phyloP scores from a whole-genome alignment of 176 grass and related monocot genomes.

The Eragrostis curvula region DNA sequence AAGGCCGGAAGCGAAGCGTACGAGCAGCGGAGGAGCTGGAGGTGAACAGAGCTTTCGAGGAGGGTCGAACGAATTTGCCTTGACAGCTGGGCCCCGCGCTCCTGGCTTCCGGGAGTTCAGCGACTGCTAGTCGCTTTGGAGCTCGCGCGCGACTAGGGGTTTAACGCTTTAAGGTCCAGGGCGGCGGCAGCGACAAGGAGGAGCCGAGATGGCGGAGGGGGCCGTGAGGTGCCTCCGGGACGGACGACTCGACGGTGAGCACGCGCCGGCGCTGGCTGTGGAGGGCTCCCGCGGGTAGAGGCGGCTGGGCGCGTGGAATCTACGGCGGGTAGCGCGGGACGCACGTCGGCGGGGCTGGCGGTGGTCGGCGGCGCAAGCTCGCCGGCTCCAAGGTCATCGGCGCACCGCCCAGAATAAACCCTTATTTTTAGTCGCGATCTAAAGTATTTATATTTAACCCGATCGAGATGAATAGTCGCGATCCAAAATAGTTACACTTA shows the following conservation, averaged over 20 bases:
- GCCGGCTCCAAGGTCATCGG: too few relatives aligned
- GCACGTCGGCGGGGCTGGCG: too few relatives aligned
- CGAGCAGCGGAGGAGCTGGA: too few relatives aligned
- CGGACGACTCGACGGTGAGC: conserved; percentile 69
- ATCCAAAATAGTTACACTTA: too few relatives aligned
- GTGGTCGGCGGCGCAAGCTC: not conserved
- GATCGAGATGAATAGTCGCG: too few relatives aligned
- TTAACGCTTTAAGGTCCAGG: conserved; percentile 37
- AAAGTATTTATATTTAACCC: too few relatives aligned
- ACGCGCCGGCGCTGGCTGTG: conserved; percentile 57
- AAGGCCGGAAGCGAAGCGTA: not conserved
- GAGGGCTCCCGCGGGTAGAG: conserved; percentile 29
- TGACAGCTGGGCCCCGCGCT: conserved; percentile 23
- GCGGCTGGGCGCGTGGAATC: too few relatives aligned
- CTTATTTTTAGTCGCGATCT: not conserved
- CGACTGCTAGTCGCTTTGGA: not conserved
- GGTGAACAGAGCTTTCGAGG: not conserved
- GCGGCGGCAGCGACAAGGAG: not conserved
- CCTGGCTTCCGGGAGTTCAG: conserved; percentile 21
- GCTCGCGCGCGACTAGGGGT: conserved; percentile 42
- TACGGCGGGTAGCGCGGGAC: too few relatives aligned
- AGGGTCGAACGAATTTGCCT: not conserved
- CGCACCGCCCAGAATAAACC: too few relatives aligned
- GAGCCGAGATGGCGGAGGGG: conserved; percentile 58
- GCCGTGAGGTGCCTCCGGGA: conserved; percentile 58